Evolutionary conservation across 176 grass and related monocot genomes (phyloP).

Genomic region (Rhipidocladum racemiflorum): DNA sequence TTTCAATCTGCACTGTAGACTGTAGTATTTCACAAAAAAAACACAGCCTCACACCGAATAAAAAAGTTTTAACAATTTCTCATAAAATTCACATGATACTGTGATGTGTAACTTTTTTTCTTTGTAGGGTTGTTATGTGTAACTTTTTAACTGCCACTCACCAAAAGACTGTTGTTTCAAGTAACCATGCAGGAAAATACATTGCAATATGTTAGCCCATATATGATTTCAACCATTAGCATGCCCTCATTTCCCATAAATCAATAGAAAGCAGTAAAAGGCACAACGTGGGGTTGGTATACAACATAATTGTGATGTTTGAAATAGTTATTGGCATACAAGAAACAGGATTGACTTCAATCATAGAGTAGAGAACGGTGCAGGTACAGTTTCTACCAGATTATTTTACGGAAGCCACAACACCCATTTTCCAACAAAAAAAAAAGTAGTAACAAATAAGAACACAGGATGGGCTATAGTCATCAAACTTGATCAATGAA

Average conservation of each 20-base stretch:
- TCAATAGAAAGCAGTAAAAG: neutral
- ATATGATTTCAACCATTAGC: neutral
- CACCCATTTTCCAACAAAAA: neutral
- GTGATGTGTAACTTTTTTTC: neutral
- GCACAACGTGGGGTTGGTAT: neutral
- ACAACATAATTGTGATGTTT: neutral
- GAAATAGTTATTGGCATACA: neutral
- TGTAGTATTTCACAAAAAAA: conserved; percentile 2
- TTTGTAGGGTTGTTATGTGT: neutral
- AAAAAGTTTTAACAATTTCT: neutral
- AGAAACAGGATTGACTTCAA: neutral
- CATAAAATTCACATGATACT: neutral
- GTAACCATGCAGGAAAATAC: neutral
- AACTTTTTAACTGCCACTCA: neutral
- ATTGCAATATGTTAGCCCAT: neutral
- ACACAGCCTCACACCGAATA: neutral
- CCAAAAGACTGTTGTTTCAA: conserved; percentile 1
- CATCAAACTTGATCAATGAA: conserved; percentile 9
- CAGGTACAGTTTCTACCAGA: neutral
- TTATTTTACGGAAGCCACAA: neutral
- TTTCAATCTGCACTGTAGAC: neutral
- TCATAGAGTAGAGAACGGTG: neutral
- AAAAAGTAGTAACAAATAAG: neutral
- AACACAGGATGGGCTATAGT: neutral
- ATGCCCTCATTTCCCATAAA: neutral